Evolutionary conservation across 768 basidiomycete species (phyloP).

Genomic region (Mycena metata): DNA sequence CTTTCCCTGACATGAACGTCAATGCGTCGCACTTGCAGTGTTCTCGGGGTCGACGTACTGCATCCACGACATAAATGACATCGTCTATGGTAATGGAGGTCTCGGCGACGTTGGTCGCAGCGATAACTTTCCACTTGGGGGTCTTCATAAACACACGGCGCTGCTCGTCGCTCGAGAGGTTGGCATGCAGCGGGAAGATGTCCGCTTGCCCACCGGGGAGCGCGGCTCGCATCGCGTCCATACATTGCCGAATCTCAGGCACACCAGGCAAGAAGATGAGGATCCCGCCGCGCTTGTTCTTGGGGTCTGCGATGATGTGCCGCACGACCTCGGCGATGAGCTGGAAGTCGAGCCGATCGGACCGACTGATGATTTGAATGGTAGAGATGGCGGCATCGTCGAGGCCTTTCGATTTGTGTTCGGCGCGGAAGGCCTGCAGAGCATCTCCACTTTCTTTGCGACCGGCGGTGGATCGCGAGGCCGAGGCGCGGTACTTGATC

Average conservation of each 20-base stretch:
- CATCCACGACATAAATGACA: conserved; percentile 86
- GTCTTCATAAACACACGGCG: conserved; percentile 77
- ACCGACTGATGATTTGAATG: conserved; percentile 71
- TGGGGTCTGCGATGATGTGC: conserved; percentile 66
- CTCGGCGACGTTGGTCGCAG: conserved; percentile 94
- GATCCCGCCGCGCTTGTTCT: conserved; percentile 71
- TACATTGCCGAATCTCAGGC: conserved; percentile 86
- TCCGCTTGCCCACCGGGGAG: conserved; percentile 55
- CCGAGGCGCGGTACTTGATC: conserved; percentile 67
- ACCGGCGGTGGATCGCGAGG: conserved; percentile 41
- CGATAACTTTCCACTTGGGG: conserved; percentile 84
- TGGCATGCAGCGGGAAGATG: conserved; percentile 89
- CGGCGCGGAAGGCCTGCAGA: conserved; percentile 60
- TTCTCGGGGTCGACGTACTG: conserved; percentile 38
- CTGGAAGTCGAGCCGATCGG: conserved; percentile 79
- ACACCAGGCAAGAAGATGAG: conserved; percentile 94
- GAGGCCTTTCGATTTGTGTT: conserved; percentile 67
- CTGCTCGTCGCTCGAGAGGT: conserved; percentile 89
- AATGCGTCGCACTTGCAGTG: neutral
- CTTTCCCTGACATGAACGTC: conserved; percentile 62
- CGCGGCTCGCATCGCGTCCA: conserved; percentile 65
- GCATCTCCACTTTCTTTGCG: conserved; percentile 61
- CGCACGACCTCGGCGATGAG: conserved; percentile 76
- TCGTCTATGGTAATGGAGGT: conserved; percentile 95
- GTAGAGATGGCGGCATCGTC: conserved; percentile 63